Conservation (phyloP, 164 flowering plant species). For the Pachysandra terminalis region DNA sequence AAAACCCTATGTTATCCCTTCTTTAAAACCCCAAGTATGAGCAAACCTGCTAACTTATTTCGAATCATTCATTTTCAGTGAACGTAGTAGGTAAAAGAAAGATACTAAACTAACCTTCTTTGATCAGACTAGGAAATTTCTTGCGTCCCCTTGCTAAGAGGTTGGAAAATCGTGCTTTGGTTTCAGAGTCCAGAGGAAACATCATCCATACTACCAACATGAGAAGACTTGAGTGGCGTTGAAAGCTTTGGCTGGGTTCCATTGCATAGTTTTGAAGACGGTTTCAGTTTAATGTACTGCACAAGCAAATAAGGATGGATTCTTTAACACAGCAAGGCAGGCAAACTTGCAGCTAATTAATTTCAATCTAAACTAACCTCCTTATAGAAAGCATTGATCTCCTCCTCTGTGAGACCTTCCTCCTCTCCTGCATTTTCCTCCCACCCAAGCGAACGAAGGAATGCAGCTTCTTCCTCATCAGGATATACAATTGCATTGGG, state of each 20-base stretch:
- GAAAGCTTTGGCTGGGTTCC: slow-evolving; percentile 32
- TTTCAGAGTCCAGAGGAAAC: slow-evolving; percentile 33
- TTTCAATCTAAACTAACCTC: slow-evolving; percentile 5
- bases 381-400: slow-evolving; percentile 64
- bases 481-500: slow-evolving; percentile 28
- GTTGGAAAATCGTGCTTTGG: slow-evolving; percentile 30
- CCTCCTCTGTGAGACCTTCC: slow-evolving; percentile 87
- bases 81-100: slow-evolving; percentile 7
- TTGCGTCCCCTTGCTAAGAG: slow-evolving; percentile 1
- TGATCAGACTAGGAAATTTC: slow-evolving; percentile 21
- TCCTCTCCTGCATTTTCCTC: slow-evolving; percentile 69
- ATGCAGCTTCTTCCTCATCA: slow-evolving; percentile 73
- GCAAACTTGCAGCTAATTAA: background rate
- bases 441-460: slow-evolving; percentile 95
- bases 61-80: slow-evolving; percentile 30
- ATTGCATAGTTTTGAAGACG: slow-evolving; percentile 26
- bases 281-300: slow-evolving; percentile 51
- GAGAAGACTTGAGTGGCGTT: slow-evolving; percentile 21
- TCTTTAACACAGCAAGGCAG: background rate
- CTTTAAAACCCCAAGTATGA: background rate
- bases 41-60: slow-evolving; percentile 38
- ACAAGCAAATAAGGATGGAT: slow-evolving; percentile 6
- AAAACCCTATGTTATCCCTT: background rate
- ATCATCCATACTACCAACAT: slow-evolving; percentile 13
- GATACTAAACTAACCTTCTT: slow-evolving; percentile 19